phyloP scores from a whole-genome alignment of 1,284 basidiomycete species.

The Leccinum cinnamomeum region DNA sequence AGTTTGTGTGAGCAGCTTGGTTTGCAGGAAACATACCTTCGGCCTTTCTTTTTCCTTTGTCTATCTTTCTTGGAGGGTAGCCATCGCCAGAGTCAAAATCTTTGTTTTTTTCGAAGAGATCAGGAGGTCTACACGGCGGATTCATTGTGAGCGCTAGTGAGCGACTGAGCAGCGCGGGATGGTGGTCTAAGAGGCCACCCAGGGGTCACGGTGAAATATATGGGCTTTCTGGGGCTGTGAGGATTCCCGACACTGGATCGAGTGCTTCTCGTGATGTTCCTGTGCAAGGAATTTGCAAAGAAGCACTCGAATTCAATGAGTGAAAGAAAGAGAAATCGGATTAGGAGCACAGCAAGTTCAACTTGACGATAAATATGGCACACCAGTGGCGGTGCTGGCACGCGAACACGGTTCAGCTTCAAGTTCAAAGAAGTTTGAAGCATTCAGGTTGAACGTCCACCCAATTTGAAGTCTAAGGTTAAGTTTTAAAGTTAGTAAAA shows the following conservation, averaged over 20 bases:
- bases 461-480: too few species aligned
- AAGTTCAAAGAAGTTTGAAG: too few species aligned
- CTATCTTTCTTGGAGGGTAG: conserved; percentile 7
- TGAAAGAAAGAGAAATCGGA: neutral
- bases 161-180: neutral
- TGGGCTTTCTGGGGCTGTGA: conserved; percentile 10
- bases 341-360: neutral
- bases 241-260: conserved; percentile 6
- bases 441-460: too few species aligned
- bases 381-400: too few species aligned
- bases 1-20: neutral
- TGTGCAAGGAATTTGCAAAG: conserved; percentile 3
- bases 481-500: too few species aligned
- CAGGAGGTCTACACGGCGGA: conserved; percentile 12
- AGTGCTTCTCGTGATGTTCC: conserved; percentile 11
- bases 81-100: neutral
- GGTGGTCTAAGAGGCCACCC: neutral
- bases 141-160: conserved; percentile 9
- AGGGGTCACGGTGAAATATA: neutral
- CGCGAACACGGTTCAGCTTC: too few species aligned
- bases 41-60: conserved; percentile 29
- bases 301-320: conserved; percentile 8
- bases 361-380: too few species aligned
- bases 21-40: conserved; percentile 11
- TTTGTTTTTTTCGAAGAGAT: conserved; percentile 11